A percentile compares a stretch with the other conserved stretches of the same genome.
These are phyloP conservation scores for Clarireedia paspali DNA, from an alignment of 2,329 filamentous ascomycete species.

Conservation along the genomic window DNA sequence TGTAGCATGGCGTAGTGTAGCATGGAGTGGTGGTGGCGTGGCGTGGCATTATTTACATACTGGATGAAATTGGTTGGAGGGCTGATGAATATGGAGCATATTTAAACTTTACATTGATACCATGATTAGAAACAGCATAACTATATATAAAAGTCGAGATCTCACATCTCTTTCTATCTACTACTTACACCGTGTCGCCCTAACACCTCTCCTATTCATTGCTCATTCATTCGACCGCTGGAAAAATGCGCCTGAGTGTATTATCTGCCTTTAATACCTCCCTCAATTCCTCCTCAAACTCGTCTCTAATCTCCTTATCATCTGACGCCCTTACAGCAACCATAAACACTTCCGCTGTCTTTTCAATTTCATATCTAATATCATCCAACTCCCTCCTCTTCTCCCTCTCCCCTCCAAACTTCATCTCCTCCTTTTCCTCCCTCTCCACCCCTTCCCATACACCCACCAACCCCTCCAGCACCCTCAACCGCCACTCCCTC, in stretches of 20 bases:
- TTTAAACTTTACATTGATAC: too few relatives aligned
- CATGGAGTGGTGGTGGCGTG: neutral
- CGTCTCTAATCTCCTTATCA: neutral
- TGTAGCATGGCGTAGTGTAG: neutral
- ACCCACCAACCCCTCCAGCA: conserved; percentile 53
- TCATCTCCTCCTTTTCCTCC: neutral
- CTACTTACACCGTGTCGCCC: too few relatives aligned
- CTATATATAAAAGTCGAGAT: too few relatives aligned
- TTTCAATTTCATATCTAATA: conserved; percentile 18
- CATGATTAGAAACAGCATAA: too few relatives aligned
- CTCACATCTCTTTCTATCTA: too few relatives aligned
- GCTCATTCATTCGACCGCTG: neutral
- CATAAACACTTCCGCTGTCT: conserved; percentile 18
- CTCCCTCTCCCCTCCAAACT: conserved; percentile 3
- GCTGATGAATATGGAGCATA: too few relatives aligned
- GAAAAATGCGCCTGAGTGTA: neutral
- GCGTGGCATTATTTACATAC: too few relatives aligned
- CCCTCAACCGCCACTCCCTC: conserved; percentile 49
- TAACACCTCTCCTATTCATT: neutral
- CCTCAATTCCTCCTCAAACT: conserved; percentile 18
- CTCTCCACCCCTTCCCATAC: conserved; percentile 49
- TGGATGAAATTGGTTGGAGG: too few relatives aligned
- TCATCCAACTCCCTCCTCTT: conserved; percentile 4
- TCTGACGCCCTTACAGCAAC: conserved; percentile 13
- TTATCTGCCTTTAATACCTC: conserved; percentile 22